Percentiles rank a stretch among this genome's conserved stretches.
These are phyloP conservation scores for Amborella trichopoda DNA, from an alignment of 164 flowering plant species.

Conservation along the genomic window DNA sequence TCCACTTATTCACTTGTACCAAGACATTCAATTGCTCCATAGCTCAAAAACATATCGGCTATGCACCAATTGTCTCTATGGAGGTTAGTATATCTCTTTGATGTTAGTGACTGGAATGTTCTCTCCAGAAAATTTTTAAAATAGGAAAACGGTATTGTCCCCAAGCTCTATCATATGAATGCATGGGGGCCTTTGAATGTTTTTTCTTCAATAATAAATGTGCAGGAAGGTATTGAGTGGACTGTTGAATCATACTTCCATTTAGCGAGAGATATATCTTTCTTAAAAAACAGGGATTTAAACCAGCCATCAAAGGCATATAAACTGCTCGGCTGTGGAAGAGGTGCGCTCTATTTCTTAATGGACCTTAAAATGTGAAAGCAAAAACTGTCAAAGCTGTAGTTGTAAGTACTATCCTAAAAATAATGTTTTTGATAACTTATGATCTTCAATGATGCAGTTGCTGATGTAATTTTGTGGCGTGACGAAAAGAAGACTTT, in stretches of 20 bases:
- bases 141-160: too few species aligned
- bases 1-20: slow-evolving; percentile 33
- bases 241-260: slow-evolving; percentile 52
- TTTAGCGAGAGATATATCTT: slow-evolving; percentile 22
- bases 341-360: too few species aligned
- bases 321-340: slow-evolving; percentile 23
- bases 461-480: slow-evolving; percentile 86
- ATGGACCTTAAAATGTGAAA: too few species aligned
- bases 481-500: slow-evolving; percentile 79
- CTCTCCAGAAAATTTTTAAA: too few species aligned
- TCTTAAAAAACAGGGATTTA: slow-evolving; percentile 12
- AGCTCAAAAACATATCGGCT: slow-evolving; percentile 54
- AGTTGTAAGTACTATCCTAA: too few species aligned
- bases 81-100: slow-evolving; percentile 24
- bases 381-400: too few species aligned
- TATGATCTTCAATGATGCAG: slow-evolving; percentile 35
- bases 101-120: too few species aligned
- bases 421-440: background rate
- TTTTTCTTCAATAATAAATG: too few species aligned
- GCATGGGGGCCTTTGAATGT: too few species aligned
- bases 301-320: slow-evolving; percentile 44
- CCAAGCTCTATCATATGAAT: too few species aligned
- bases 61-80: slow-evolving; percentile 59
- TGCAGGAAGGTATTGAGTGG: slow-evolving; percentile 61
- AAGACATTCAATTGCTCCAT: slow-evolving; percentile 62